These are phyloP conservation scores for Podospora sp. DNA, from an alignment of 495 filamentous ascomycete genomes.

Conservation along the genomic window DNA sequence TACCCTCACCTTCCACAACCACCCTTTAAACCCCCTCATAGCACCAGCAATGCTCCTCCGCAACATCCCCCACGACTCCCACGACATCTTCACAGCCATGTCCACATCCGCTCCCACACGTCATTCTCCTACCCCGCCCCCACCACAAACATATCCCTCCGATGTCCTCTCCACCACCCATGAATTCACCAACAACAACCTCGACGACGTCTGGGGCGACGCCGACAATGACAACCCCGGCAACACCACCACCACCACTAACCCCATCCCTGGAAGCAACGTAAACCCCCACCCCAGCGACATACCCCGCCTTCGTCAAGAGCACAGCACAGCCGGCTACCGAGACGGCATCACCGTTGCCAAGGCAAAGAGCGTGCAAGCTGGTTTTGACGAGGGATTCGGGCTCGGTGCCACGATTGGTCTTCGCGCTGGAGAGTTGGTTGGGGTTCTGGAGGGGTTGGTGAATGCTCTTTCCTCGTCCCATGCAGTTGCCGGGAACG, in stretches of 20 bases:
- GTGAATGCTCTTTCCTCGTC: constrained; percentile 37
- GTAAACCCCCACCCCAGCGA: constrained; percentile 70
- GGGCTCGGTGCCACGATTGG: constrained; percentile 77
- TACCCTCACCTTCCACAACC: background rate
- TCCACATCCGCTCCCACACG: background rate
- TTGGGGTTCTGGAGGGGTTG: constrained; percentile 74
- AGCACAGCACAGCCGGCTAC: constrained; percentile 86
- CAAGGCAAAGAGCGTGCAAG: constrained; percentile 71
- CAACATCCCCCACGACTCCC: background rate
- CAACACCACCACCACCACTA: background rate
- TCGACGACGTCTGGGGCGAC: constrained; percentile 37
- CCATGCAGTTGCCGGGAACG: background rate
- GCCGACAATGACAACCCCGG: background rate
- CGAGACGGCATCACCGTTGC: constrained; percentile 77
- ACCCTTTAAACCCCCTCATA: background rate
- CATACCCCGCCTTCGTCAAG: constrained; percentile 70
- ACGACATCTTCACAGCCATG: constrained; percentile 10
- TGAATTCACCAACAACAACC: constrained; percentile 10
- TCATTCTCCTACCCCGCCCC: background rate
- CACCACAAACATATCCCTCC: constrained; percentile 5
- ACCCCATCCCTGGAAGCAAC: background rate
- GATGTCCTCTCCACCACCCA: constrained; percentile 3
- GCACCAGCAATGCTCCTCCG: constrained; percentile 1
- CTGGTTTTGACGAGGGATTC: constrained; percentile 89
- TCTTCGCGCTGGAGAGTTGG: constrained; percentile 64